phyloP scores from a whole-genome alignment of 257 asterid species.

The Plantago ovata region DNA sequence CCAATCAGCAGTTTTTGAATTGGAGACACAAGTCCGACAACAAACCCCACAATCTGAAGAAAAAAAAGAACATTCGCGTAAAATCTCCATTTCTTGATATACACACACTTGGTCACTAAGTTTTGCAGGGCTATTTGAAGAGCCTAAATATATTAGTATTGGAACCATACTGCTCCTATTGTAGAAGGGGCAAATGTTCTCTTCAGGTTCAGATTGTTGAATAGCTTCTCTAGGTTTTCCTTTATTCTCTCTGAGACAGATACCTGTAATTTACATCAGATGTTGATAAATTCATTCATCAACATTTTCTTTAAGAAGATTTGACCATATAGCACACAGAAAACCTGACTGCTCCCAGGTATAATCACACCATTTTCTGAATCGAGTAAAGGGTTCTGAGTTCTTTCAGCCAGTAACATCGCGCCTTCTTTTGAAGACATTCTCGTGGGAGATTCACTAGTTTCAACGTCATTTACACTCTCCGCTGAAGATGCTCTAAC shows the following conservation, averaged over 20 bases:
- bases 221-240: slow-evolving; percentile 29
- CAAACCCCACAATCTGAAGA: slow-evolving; percentile 11
- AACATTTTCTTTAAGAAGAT: too few relatives aligned
- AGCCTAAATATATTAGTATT: slow-evolving; percentile 9
- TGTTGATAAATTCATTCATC: too few relatives aligned
- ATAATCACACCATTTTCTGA: slow-evolving; percentile 36
- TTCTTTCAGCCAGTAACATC: slow-evolving; percentile 25
- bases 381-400: slow-evolving; percentile 55
- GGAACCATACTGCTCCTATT: slow-evolving; percentile 59
- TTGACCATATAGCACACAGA: too few relatives aligned
- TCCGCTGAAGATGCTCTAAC: slow-evolving; percentile 56
- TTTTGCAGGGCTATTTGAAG: too few relatives aligned
- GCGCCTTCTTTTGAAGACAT: slow-evolving; percentile 35
- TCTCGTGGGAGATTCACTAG: slow-evolving; percentile 35
- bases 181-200: slow-evolving; percentile 80
- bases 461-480: slow-evolving; percentile 51
- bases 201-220: slow-evolving; percentile 60
- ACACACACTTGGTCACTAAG: too few relatives aligned
- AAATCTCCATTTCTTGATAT: too few relatives aligned
- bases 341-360: slow-evolving; percentile 36
- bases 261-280: slow-evolving; percentile 56
- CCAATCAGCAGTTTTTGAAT: slow-evolving; percentile 10
- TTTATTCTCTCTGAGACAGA: slow-evolving; percentile 32
- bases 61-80: neutral
- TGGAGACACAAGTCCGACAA: slow-evolving; percentile 16